phyloP scores from a whole-genome alignment of 2,329 filamentous ascomycete genomes.

The Beauveria varroae region DNA sequence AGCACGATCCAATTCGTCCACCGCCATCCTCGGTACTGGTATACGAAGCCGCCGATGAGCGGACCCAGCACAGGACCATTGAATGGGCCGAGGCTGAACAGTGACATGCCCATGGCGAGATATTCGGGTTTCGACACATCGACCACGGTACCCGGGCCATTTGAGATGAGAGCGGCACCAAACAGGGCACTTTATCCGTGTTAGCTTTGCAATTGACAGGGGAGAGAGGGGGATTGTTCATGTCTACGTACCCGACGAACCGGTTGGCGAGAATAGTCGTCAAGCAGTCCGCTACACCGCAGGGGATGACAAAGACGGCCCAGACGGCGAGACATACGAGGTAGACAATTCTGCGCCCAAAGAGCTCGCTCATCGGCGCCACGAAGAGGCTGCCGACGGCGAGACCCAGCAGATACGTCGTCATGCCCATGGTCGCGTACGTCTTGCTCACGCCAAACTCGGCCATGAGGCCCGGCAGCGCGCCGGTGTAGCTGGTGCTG shows the following conservation, averaged over 20 bases:
- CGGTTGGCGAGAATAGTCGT: constrained; percentile 55
- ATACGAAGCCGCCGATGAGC: constrained; percentile 62
- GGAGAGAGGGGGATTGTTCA: too few species aligned
- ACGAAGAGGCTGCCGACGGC: constrained; percentile 60
- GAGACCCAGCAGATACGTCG: constrained; percentile 64
- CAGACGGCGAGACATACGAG: constrained; percentile 54
- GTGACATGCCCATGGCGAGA: constrained; percentile 65
- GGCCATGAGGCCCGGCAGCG: constrained; percentile 54
- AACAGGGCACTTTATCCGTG: constrained; percentile 46
- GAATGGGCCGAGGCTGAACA: constrained; percentile 75
- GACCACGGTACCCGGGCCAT: constrained; percentile 67
- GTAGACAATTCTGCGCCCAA: constrained; percentile 56
- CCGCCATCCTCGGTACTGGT: constrained; percentile 71
- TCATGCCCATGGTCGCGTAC: constrained; percentile 60
- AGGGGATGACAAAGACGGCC: constrained; percentile 58
- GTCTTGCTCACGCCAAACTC: constrained; percentile 53
- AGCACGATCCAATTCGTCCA: constrained; percentile 80
- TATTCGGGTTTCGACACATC: constrained; percentile 69
- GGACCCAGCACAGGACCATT: constrained; percentile 48
- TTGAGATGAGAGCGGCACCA: constrained; percentile 67
- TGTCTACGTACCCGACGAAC: constrained; percentile 49
- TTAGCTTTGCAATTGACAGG: background rate
- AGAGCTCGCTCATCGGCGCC: constrained; percentile 61
- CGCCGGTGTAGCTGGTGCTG: constrained; percentile 66
- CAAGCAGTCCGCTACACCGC: constrained; percentile 58